phyloP scores from a whole-genome alignment of 352 stramenopile species.

The Blastocystis sp. region DNA sequence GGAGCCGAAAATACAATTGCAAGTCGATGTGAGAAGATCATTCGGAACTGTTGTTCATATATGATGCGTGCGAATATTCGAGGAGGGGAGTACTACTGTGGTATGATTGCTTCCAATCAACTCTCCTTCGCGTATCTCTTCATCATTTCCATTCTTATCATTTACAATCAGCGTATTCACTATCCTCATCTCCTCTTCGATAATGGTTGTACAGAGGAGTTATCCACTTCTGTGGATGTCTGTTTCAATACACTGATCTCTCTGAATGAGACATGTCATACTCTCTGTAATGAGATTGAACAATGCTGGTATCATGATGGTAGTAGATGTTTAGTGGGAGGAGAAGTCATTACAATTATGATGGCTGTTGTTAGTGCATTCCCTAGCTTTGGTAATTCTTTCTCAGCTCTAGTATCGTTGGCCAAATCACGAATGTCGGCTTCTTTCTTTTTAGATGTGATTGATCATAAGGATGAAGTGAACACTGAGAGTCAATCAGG shows the following conservation, averaged over 20 bases:
- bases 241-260: constrained; percentile 26
- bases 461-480: constrained; percentile 47
- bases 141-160: constrained; percentile 68
- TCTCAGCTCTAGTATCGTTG: background rate
- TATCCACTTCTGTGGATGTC: background rate
- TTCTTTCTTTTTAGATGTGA: constrained; percentile 10
- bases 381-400: constrained; percentile 71
- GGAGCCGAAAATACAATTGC: constrained; percentile 71
- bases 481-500: background rate
- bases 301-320: constrained; percentile 19
- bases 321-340: constrained; percentile 70
- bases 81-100: background rate
- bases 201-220: background rate
- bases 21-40: constrained; percentile 69
- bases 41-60: constrained; percentile 62
- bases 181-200: background rate
- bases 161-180: constrained; percentile 20
- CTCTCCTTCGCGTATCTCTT: constrained; percentile 64
- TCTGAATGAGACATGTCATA: background rate
- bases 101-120: background rate
- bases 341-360: constrained; percentile 74
- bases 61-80: background rate
- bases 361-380: constrained; percentile 72
- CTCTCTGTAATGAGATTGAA: background rate
- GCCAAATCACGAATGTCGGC: constrained; percentile 30